Evolutionary conservation across 164 flowering plant species (phyloP).

Genomic region (Euptelea pleiosperma): DNA sequence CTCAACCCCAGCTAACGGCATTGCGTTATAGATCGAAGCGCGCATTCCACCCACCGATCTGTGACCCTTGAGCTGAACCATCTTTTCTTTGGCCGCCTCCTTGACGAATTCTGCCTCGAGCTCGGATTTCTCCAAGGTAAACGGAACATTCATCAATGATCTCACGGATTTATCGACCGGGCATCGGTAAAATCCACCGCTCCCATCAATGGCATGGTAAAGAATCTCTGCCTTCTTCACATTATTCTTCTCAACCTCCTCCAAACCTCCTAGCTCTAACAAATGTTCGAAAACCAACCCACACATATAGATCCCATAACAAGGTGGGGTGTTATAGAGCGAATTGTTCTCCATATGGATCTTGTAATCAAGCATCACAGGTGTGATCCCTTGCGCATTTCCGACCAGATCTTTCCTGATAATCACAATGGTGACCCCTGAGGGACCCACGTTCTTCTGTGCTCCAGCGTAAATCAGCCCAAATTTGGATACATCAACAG

Average conservation of each 20-base stretch:
- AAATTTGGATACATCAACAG: conserved; percentile 66
- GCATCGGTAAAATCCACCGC: conserved; percentile 81
- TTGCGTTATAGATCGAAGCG: conserved; percentile 96
- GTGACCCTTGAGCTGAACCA: conserved; percentile 97
- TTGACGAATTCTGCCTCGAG: conserved; percentile 83
- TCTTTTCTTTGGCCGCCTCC: conserved; percentile 82
- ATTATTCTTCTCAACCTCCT: conserved; percentile 87
- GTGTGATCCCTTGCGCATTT: conserved; percentile 65
- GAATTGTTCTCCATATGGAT: conserved; percentile 88
- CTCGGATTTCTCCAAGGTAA: conserved; percentile 82
- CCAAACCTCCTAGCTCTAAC: conserved; percentile 74
- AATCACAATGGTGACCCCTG: conserved; percentile 90
- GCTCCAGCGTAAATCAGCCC: conserved; percentile 92
- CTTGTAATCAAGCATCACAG: conserved; percentile 96
- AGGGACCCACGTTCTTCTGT: conserved; percentile 94
- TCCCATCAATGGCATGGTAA: conserved; percentile 72
- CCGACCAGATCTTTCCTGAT: conserved; percentile 68
- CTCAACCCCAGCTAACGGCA: conserved; percentile 94
- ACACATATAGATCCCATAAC: conserved; percentile 59
- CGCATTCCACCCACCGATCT: conserved; percentile 97
- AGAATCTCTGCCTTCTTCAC: conserved; percentile 63
- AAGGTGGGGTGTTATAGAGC: conserved; percentile 87
- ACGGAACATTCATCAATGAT: conserved; percentile 96
- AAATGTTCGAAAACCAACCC: conserved; percentile 64
- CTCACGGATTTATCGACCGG: conserved; percentile 94